Conservation (phyloP, 306 rosid genomes). For the Hippophae gyantsensis region DNA sequence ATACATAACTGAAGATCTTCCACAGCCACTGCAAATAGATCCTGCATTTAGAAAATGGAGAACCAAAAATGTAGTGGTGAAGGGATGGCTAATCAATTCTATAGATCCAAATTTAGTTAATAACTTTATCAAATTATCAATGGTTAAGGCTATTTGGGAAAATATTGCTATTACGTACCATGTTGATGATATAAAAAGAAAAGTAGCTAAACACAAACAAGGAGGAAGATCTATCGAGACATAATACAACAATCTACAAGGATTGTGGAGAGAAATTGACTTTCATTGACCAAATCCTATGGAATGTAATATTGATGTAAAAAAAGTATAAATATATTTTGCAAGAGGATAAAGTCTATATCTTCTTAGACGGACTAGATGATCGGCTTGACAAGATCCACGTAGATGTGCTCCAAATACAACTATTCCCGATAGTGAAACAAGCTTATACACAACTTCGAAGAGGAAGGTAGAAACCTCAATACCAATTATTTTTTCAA, state of each 20-base stretch:
- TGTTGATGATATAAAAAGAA: constrained; percentile 3
- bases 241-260: constrained; percentile 9
- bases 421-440: constrained; percentile 8
- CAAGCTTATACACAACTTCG: constrained; percentile 2
- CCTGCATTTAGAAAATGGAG: no score
- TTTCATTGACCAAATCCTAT: background rate
- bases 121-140: no score
- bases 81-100: no score
- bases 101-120: no score
- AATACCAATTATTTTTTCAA: constrained; percentile 1
- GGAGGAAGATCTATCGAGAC: background rate
- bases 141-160: background rate
- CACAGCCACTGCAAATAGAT: no score
- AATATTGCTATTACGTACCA: background rate
- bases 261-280: constrained; percentile 10
- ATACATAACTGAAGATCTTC: no score
- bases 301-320: background rate
- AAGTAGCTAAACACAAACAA: background rate
- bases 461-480: background rate
- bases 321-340: background rate
- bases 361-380: constrained; percentile 6
- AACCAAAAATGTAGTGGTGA: no score
- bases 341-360: constrained; percentile 7
- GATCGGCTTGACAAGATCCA: constrained; percentile 3
- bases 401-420: background rate